These are phyloP conservation scores for Strigomonas culicis DNA, from an alignment of 208 protist genomes.

Conservation along the genomic window DNA sequence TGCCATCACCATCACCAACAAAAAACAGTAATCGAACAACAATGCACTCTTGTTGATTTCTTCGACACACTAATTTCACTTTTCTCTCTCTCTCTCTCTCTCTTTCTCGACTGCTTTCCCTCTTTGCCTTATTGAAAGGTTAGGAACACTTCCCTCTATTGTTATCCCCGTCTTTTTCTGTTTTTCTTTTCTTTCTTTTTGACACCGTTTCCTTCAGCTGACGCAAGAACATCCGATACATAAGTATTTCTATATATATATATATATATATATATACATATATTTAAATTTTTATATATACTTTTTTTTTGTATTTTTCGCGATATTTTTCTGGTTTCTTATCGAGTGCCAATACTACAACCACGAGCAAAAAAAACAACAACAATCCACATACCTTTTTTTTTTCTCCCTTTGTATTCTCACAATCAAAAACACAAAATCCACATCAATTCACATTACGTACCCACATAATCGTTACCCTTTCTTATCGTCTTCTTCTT, in stretches of 20 bases:
- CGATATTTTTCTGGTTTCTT: neutral
- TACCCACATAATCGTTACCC: neutral
- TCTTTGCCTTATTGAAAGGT: neutral
- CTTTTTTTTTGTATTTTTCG: constrained; percentile 15
- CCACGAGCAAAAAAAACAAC: neutral
- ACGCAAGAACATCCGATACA: too few relatives aligned
- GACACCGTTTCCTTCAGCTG: neutral
- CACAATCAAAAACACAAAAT: constrained; percentile 1
- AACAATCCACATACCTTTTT: neutral
- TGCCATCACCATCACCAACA: too few relatives aligned
- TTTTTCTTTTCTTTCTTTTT: constrained; percentile 2
- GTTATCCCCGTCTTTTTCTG: neutral
- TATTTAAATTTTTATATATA: neutral
- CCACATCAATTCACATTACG: constrained; percentile 8
- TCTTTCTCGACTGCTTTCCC: too few relatives aligned
- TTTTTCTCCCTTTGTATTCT: neutral
- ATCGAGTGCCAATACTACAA: neutral
- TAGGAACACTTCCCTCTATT: neutral
- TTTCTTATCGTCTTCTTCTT: too few relatives aligned
- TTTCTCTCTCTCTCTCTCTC: too few relatives aligned
- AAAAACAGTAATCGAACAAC: too few relatives aligned
- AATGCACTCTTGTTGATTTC: too few relatives aligned
- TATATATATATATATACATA: neutral
- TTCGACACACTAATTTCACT: too few relatives aligned
- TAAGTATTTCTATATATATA: neutral